These are phyloP conservation scores for Lactifluus echinatus DNA, from an alignment of 768 basidiomycete species.

Conservation along the genomic window DNA sequence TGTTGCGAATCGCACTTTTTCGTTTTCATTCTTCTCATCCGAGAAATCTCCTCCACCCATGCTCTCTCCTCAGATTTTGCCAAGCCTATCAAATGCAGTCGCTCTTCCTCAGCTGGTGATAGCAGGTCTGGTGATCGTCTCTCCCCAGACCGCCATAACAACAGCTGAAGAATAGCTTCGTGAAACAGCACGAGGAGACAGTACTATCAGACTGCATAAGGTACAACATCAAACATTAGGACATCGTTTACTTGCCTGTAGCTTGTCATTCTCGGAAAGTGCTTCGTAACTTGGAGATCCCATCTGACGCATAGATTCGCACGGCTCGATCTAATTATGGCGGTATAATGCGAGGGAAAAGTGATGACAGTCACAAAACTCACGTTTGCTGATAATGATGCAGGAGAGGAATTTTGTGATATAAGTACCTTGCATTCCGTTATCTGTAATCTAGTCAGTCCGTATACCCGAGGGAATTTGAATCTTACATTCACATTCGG, in stretches of 20 bases:
- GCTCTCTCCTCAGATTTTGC: slow-evolving; percentile 45
- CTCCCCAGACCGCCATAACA: slow-evolving; percentile 61
- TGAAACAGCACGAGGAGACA: slow-evolving; percentile 64
- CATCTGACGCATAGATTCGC: slow-evolving; percentile 2
- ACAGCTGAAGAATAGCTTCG: slow-evolving; percentile 61
- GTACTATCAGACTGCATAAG: slow-evolving; percentile 38
- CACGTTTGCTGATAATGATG: neutral
- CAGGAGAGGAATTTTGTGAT: neutral
- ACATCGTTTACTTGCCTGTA: slow-evolving; percentile 12
- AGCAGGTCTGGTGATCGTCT: slow-evolving; percentile 45
- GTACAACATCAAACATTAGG: neutral
- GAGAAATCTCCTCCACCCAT: slow-evolving; percentile 59
- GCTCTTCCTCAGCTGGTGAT: slow-evolving; percentile 44
- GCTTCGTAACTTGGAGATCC: slow-evolving; percentile 19
- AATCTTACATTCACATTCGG: slow-evolving; percentile 3
- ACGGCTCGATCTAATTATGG: neutral
- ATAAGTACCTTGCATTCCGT: neutral
- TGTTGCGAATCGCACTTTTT: slow-evolving; percentile 17
- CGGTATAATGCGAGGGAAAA: neutral
- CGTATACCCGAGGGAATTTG: neutral
- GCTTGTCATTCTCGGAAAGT: slow-evolving; percentile 14
- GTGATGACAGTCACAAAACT: neutral
- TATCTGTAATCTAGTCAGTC: neutral
- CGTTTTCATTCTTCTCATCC: slow-evolving; percentile 27
- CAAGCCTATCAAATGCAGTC: slow-evolving; percentile 42